Evolutionary conservation across 2,329 filamentous ascomycete genomes (phyloP).

Genomic region (Sporothrix schenckii): DNA sequence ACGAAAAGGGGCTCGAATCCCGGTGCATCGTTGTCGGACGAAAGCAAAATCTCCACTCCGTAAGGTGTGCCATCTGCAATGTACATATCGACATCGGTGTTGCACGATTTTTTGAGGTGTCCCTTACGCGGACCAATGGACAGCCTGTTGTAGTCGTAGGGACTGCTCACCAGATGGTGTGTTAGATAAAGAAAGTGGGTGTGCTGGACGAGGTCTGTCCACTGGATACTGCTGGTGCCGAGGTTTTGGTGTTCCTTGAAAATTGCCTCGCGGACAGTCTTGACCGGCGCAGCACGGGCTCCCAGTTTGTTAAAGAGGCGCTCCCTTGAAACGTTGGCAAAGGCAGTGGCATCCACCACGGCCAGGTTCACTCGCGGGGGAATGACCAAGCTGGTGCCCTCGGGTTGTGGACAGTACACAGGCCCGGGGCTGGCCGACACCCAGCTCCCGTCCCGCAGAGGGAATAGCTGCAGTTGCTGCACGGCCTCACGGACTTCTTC

Average conservation of each 20-base stretch:
- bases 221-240: background rate
- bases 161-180: background rate
- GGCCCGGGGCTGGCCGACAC: background rate
- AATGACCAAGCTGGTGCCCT: background rate
- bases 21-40: background rate
- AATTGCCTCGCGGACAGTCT: background rate
- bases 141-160: background rate
- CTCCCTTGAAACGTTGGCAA: background rate
- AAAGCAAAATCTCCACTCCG: background rate
- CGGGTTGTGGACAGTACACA: slow-evolving; percentile 6
- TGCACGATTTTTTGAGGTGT: background rate
- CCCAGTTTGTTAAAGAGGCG: slow-evolving; percentile 17
- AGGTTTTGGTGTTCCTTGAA: background rate
- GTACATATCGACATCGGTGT: background rate
- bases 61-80: slow-evolving; percentile 5
- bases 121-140: background rate
- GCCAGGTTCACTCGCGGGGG: background rate
- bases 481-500: background rate
- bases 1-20: background rate
- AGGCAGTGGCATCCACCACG: background rate
- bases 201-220: background rate
- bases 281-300: background rate
- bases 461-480: background rate
- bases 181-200: slow-evolving; percentile 16
- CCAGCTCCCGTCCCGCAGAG: slow-evolving; percentile 3